phyloP scores from a whole-genome alignment of 1,139 yeast species.

The Candida neerlandica region DNA sequence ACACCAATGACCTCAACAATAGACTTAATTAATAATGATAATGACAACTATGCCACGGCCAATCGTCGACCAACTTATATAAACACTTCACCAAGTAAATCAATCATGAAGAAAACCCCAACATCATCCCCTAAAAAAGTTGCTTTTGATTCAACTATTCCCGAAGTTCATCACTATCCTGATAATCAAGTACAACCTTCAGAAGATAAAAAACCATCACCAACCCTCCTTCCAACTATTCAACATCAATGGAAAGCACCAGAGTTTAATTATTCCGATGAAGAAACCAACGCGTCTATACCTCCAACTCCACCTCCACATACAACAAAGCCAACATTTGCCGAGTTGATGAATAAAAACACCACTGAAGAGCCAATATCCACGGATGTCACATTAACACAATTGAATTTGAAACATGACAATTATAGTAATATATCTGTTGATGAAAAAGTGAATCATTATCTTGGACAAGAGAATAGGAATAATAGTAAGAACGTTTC shows the following conservation, averaged over 20 bases:
- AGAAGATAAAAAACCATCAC: neutral
- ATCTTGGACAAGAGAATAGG: slow-evolving; percentile 20
- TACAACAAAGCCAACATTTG: slow-evolving; percentile 18
- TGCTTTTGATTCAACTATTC: slow-evolving; percentile 36
- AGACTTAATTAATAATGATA: slow-evolving; percentile 18
- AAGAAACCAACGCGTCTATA: slow-evolving; percentile 13
- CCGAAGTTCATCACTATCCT: slow-evolving; percentile 41
- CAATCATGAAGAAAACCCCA: slow-evolving; percentile 41
- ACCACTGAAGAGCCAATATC: slow-evolving; percentile 18
- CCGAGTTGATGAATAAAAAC: slow-evolving; percentile 18
- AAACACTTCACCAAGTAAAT: slow-evolving; percentile 39
- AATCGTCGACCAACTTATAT: slow-evolving; percentile 8
- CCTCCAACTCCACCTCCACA: slow-evolving; percentile 24
- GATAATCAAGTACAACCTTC: slow-evolving; percentile 14
- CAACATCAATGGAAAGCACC: slow-evolving; percentile 15
- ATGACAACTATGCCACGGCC: neutral
- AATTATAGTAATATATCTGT: slow-evolving; percentile 36
- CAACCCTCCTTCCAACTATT: slow-evolving; percentile 2
- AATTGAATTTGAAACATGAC: slow-evolving; percentile 24
- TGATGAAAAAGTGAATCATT: slow-evolving; percentile 43
- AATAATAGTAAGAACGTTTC: slow-evolving; percentile 13
- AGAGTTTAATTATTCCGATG: slow-evolving; percentile 27
- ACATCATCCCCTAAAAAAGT: slow-evolving; percentile 43
- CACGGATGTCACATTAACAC: slow-evolving; percentile 25
- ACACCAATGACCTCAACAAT: slow-evolving; percentile 31